These are phyloP conservation scores for Mimosa bimucronata DNA, from an alignment of 306 rosid species.

Conservation along the genomic window DNA sequence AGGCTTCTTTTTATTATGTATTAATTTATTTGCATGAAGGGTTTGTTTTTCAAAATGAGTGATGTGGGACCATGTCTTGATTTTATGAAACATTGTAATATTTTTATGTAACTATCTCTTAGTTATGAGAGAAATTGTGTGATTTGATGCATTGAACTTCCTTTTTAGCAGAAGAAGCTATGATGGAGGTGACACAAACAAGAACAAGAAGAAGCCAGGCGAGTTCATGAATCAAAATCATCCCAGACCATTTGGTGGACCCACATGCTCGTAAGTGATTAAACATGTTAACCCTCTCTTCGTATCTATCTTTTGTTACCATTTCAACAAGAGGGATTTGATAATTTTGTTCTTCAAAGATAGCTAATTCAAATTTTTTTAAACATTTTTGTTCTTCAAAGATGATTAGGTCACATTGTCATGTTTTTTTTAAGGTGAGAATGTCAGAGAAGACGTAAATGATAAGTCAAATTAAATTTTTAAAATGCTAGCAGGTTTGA, in stretches of 20 bases:
- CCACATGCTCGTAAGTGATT: constrained; percentile 87
- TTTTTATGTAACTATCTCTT: background rate
- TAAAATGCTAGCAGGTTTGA: background rate
- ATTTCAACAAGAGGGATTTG: constrained; percentile 8
- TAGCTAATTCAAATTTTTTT: background rate
- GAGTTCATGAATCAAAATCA: constrained; percentile 47
- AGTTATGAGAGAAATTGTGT: background rate
- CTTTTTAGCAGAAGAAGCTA: constrained; percentile 52
- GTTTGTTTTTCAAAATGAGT: background rate
- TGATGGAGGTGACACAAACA: constrained; percentile 50
- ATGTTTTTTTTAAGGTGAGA: background rate
- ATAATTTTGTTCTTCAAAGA: background rate
- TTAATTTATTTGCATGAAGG: background rate
- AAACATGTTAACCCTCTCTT: constrained; percentile 12
- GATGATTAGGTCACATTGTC: background rate
- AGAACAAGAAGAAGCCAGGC: constrained; percentile 46
- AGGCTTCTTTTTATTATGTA: background rate
- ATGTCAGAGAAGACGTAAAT: background rate
- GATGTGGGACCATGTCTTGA: background rate
- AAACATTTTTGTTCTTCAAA: background rate
- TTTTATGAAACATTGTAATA: background rate
- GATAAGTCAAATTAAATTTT: background rate
- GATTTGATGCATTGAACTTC: background rate
- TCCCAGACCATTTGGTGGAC: constrained; percentile 63
- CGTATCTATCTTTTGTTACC: constrained; percentile 22